Evolutionary conservation across 371 early-diverging fungal genomes (phyloP).

Genomic region (Sporodiniella umbellata): DNA sequence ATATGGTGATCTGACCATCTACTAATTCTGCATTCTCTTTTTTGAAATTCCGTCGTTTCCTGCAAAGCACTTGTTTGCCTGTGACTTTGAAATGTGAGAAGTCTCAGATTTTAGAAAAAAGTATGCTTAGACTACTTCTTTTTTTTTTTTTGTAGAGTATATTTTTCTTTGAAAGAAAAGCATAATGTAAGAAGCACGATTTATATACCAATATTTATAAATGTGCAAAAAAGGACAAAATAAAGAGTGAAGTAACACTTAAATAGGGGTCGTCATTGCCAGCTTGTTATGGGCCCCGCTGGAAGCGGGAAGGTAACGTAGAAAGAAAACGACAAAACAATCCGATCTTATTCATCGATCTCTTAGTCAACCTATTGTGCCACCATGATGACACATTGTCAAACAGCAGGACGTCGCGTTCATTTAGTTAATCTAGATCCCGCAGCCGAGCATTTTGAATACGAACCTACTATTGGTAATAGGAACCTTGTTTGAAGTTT

Average conservation of each 20-base stretch:
- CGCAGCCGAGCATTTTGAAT: conserved; percentile 93
- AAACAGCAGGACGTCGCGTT: conserved; percentile 75
- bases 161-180: neutral
- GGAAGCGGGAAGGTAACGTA: conserved; percentile 86
- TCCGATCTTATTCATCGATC: too few relatives aligned
- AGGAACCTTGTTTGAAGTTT: neutral
- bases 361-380: conserved; percentile 96
- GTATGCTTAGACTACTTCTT: too few relatives aligned
- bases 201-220: neutral
- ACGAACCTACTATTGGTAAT: conserved; percentile 81
- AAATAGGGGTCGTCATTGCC: conserved; percentile 81
- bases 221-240: too few relatives aligned
- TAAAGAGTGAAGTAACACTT: too few relatives aligned
- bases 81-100: too few relatives aligned
- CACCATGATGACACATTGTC: conserved; percentile 90
- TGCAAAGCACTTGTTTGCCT: too few relatives aligned
- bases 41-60: too few relatives aligned
- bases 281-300: conserved; percentile 98
- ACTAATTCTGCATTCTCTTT: too few relatives aligned
- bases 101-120: too few relatives aligned
- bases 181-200: neutral
- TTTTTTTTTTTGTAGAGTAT: neutral
- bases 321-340: conserved; percentile 1
- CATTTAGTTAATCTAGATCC: conserved; percentile 99
- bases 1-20: too few relatives aligned